Base-by-base conservation (phyloP, 345 rosid genomes). In the Arabidopsis arenosa region DNA sequence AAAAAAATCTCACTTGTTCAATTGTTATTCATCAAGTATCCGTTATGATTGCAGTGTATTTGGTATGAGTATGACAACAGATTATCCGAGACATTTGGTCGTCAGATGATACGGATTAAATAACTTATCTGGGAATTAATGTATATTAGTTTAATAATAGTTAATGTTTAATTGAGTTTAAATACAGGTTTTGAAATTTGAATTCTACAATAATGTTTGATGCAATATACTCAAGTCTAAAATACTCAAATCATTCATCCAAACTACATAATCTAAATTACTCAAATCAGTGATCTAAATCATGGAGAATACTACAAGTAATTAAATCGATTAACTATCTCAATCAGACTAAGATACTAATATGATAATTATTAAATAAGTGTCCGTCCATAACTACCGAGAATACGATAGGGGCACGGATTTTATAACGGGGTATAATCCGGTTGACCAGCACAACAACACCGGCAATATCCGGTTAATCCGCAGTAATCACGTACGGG, bases 401-500 rank as follows among this genome's bases (percentile, higher is more conserved):
- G 62, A n/a, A 35, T 52, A 15, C 48, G 66, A 67, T 32, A 35
- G 57, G 47, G 69, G 63, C 74, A 76, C 65, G 39, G 75, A 70
- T 77, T 77, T 77, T 36, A 70, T 11, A 63, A 70, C 53, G 58
- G 72, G 80, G 65, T 53, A 23, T 3, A 28, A 73, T 52, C 75
- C 75, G 79, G 83, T 79, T 54, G 75, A 66, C 68, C 40, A 75
- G 49, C 52, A 0, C 5, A 5, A 2, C 6, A 5, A 28, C 43
- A 85, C 87, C 58, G 86, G 85, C 85, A 84, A 48, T 69, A 1
- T 35, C 76, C 87, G 63, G 85, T 84, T 51, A 66, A 71, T 69
- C 71, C 73, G 91, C 84, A 76, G 81, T 74, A 65, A 69, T 58
- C 28, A 17, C 54, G 75, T 44, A 45, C 28, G 59, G 30, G 72